A percentile compares a stretch with the other conserved stretches of the same genome.
Conservation (phyloP, 2,329 filamentous ascomycete genomes). For the Helminthosporium solani region DNA sequence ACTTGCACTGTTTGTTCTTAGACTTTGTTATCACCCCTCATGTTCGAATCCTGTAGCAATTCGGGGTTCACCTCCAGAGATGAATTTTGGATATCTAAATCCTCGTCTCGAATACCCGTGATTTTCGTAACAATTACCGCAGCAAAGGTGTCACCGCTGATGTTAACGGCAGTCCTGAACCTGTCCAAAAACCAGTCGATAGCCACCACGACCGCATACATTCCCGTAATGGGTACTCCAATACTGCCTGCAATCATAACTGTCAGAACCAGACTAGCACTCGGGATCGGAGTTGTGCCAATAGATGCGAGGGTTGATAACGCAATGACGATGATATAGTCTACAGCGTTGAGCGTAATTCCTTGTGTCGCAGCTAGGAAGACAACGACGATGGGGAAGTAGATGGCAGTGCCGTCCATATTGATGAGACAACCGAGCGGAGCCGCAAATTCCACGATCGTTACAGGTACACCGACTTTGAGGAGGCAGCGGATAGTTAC, state of each 20-base stretch:
- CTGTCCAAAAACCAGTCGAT: constrained; percentile 60
- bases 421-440: constrained; percentile 48
- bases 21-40: background rate
- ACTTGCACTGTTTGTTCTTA: background rate
- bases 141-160: constrained; percentile 54
- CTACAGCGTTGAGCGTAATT: constrained; percentile 43
- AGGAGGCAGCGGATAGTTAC: constrained; percentile 50
- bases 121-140: constrained; percentile 45
- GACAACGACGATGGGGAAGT: constrained; percentile 56
- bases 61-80: background rate
- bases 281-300: constrained; percentile 56
- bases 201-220: constrained; percentile 56
- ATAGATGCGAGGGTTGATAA: constrained; percentile 55
- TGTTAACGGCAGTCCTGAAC: constrained; percentile 55
- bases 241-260: constrained; percentile 54
- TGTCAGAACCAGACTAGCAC: constrained; percentile 53
- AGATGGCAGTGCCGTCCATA: constrained; percentile 51
- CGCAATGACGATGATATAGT: constrained; percentile 54
- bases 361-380: constrained; percentile 56
- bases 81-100: constrained; percentile 3
- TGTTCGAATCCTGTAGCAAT: background rate
- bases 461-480: constrained; percentile 46
- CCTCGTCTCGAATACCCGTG: constrained; percentile 39
- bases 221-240: constrained; percentile 49
- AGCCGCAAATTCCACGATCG: constrained; percentile 49